Percentiles rank a stretch among this genome's conserved stretches.
Evolutionary conservation across 2,329 filamentous ascomycete genomes (phyloP).

Genomic region (Nothomitra cinnamomea): DNA sequence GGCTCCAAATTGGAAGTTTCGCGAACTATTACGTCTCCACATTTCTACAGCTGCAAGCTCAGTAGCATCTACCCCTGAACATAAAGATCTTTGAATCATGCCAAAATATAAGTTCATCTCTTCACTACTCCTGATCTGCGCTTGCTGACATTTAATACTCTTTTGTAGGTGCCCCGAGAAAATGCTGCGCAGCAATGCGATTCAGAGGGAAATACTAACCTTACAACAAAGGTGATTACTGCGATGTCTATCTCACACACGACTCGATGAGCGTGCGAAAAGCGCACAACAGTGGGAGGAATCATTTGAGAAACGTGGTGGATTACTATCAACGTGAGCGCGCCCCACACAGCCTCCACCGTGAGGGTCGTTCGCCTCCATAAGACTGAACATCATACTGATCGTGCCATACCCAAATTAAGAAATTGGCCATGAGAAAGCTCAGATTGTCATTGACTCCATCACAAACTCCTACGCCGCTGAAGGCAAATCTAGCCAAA

Average conservation of each 20-base stretch:
- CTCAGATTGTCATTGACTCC: conserved; percentile 93
- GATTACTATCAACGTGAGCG: conserved; percentile 86
- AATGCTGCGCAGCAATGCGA: conserved; percentile 3
- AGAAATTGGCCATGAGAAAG: conserved; percentile 98
- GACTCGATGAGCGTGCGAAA: conserved; percentile 99
- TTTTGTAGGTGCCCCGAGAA: conserved; percentile 39
- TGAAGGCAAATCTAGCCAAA: conserved; percentile 73
- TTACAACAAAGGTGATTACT: conserved; percentile 58
- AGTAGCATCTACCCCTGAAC: neutral
- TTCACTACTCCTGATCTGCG: conserved; percentile 5
- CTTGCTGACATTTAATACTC: conserved; percentile 36
- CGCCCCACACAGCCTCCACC: neutral
- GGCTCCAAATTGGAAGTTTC: too few relatives aligned
- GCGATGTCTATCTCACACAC: conserved; percentile 99
- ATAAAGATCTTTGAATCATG: conserved; percentile 41
- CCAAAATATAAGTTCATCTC: conserved; percentile 58
- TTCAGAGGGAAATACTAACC: conserved; percentile 8
- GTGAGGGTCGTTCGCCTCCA: neutral
- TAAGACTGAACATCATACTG: neutral
- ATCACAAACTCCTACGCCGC: conserved; percentile 93
- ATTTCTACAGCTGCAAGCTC: neutral
- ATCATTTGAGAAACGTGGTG: conserved; percentile 92
- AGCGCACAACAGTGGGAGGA: conserved; percentile 90
- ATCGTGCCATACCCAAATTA: conserved; percentile 5
- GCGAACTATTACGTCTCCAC: too few relatives aligned